Base-by-base conservation (phyloP, 2,329 filamentous ascomycete species). In the Aotearoamyces nothofagi region DNA sequence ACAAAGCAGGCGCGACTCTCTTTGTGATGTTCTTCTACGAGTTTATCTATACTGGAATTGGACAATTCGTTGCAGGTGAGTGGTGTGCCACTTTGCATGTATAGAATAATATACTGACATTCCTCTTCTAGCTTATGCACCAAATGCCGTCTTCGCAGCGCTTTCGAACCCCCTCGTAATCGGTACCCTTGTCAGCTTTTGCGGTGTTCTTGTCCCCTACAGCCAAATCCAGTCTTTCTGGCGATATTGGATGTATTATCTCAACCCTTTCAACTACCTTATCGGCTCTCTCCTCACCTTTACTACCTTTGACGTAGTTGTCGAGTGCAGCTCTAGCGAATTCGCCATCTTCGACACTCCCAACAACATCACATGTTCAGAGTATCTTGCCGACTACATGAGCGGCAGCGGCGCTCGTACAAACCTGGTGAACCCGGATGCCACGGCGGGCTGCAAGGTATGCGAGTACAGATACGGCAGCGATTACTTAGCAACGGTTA, bases 171-270 rank as follows among this genome's bases (percentile, higher is more conserved):
- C 67, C 0, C 43, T 74, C 1, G 29, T 73, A 8, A 52, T 74
- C 31, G 58, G 62, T 5, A 48, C 70, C 22, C 56, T 82, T 3
- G 61, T 81, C 6, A 67, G 65, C 1, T 84, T 86, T 56, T 83
- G 77, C 40, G 79, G 79, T 36, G 75, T 84, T 2, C 57, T 82
- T 4, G 78, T 83, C 0, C 77, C 78, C 0, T 80, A 75, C 36
- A 36, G 42, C 0, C 60, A 63, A 15, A 60, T 84, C 13, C 65
- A 70, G 6, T 40, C 50, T 1, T 83, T 83, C 50, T 84, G 78
- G 78, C 55, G 58, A 14, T 64, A 63, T 38, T 22, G 17, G 16
- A 44, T 55, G 9, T 69, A 44, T 59, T 71, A 56, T 29, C 43
- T 70, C 10, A 66, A 73, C 39, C 69, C 68, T 0, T 73, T 71